Conservation (phyloP, 2,329 filamentous ascomycete species). For the Emmonsia crescens region DNA sequence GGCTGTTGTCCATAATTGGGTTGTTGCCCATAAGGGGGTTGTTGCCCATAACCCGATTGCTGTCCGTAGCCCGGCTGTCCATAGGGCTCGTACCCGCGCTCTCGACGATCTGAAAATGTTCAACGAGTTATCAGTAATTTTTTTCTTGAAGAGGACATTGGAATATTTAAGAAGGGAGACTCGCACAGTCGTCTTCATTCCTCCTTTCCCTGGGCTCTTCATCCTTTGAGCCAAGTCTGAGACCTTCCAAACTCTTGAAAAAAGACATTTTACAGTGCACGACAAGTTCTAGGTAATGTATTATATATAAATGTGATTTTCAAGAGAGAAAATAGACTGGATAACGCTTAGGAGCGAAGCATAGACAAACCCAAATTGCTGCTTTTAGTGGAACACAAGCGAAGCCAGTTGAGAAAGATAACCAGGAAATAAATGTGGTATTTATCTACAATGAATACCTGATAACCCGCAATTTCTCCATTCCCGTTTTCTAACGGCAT, state of each 20-base stretch:
- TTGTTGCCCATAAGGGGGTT: background rate
- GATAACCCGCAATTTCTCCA: background rate
- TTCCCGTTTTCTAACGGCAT: background rate
- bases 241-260: constrained; percentile 39
- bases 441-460: background rate
- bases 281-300: background rate
- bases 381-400: background rate
- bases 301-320: background rate
- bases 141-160: background rate
- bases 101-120: background rate
- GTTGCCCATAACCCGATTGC: background rate
- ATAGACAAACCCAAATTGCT: background rate
- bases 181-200: constrained; percentile 5
- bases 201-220: constrained; percentile 22
- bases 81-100: background rate
- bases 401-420: background rate
- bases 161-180: background rate
- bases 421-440: background rate
- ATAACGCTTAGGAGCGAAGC: background rate
- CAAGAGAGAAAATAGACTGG: background rate
- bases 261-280: constrained; percentile 31
- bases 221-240: constrained; percentile 35
- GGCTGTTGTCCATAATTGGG: background rate
- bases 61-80: background rate
- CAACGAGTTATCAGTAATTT: background rate